phyloP scores from a whole-genome alignment of 75 land plant species.

The Pinus albicaulis region DNA sequence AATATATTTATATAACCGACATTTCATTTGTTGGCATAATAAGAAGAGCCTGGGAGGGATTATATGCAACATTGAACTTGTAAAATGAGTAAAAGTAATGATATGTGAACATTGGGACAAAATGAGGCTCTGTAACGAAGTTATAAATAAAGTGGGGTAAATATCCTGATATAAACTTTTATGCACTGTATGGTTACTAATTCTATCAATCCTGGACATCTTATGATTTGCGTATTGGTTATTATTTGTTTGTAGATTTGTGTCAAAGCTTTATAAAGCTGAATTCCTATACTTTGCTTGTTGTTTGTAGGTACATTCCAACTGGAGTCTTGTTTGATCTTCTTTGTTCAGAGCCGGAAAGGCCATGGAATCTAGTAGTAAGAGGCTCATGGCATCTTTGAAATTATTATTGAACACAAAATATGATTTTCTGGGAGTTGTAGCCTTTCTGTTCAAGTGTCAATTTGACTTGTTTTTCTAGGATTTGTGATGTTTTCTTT shows the following conservation, averaged over 20 bases:
- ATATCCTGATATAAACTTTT: background rate
- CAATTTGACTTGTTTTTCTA: background rate
- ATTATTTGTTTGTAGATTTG: background rate
- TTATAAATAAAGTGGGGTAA: background rate
- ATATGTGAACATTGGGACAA: background rate
- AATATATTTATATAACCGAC: background rate
- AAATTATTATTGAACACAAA: background rate
- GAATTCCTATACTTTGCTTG: background rate
- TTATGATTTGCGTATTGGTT: background rate
- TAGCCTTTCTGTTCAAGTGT: background rate
- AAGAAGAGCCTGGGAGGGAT: background rate
- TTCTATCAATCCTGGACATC: background rate
- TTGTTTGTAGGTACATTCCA: slow-evolving; percentile 75
- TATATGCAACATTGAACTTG: background rate
- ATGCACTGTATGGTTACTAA: background rate
- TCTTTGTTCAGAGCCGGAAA: slow-evolving; percentile 86
- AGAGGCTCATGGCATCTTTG: background rate
- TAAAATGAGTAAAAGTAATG: background rate
- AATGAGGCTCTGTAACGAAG: background rate
- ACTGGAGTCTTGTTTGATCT: slow-evolving; percentile 97
- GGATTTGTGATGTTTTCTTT: background rate
- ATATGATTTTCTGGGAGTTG: slow-evolving; percentile 3
- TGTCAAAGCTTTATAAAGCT: background rate
- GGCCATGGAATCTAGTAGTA: slow-evolving; percentile 98
- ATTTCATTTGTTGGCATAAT: background rate